A percentile compares a stretch with the other conserved stretches of the same genome.
Evolutionary conservation across 257 asterid genomes (phyloP).

Genomic region (Petunia secreta): DNA sequence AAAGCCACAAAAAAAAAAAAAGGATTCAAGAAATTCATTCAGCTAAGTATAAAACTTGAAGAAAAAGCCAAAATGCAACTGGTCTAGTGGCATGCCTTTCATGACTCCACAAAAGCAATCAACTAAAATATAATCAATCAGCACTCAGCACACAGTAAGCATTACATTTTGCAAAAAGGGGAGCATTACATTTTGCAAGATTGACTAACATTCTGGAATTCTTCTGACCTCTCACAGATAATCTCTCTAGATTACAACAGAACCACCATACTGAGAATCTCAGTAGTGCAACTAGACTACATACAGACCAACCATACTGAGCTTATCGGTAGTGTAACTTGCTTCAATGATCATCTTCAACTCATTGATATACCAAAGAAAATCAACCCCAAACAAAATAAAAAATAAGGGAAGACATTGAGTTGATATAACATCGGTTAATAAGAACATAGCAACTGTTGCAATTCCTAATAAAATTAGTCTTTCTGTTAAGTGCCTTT

Average conservation of each 20-base stretch:
- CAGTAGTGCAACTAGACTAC: neutral
- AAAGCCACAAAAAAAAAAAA: neutral
- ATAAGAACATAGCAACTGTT: neutral
- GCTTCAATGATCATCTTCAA: conserved; percentile 4
- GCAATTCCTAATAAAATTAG: neutral
- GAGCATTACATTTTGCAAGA: no score
- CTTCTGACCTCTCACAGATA: no score
- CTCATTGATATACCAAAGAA: neutral
- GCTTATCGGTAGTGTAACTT: neutral
- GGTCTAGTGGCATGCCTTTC: neutral
- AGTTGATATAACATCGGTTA: neutral
- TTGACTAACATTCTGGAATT: no score
- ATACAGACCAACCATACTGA: neutral
- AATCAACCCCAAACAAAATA: neutral
- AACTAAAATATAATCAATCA: neutral
- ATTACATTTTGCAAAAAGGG: no score
- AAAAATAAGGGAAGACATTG: neutral
- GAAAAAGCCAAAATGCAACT: neutral
- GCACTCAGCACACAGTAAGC: no score
- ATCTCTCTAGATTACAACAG: no score
- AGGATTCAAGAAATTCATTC: neutral
- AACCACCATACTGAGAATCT: no score
- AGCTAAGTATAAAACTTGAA: neutral
- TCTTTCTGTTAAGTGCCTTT: neutral
- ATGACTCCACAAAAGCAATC: neutral